Conservation (phyloP, 805 yeast species). For the Candida verbasci region DNA sequence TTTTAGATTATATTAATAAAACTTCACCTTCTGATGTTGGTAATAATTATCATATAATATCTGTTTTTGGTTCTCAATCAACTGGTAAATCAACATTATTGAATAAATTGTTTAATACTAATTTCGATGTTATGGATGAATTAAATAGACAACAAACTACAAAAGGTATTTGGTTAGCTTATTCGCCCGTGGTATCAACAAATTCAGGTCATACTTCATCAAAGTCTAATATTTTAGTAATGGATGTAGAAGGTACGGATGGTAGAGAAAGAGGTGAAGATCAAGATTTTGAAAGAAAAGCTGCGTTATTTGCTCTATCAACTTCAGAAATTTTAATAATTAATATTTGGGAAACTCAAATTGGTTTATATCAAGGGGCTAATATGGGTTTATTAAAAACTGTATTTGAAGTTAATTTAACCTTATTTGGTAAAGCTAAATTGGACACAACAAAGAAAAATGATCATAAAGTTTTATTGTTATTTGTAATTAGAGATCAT, state of each 20-base stretch:
- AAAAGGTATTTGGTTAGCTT: conserved; percentile 44
- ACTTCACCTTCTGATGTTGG: conserved; percentile 45
- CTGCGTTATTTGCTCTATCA: conserved; percentile 90
- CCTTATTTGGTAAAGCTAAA: conserved; percentile 67
- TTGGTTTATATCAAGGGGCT: conserved; percentile 96
- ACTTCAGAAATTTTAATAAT: conserved; percentile 88
- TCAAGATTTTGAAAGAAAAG: conserved; percentile 95
- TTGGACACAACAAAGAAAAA: conserved; percentile 18
- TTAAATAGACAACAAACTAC: conserved; percentile 68
- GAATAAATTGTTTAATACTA: conserved; percentile 79
- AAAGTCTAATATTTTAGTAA: conserved; percentile 56
- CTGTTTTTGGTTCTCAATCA: conserved; percentile 96
- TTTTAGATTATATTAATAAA: conserved; percentile 31
- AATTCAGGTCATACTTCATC: conserved; percentile 7
- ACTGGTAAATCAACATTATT: conserved; percentile 94
- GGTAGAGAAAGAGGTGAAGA: conserved; percentile 98
- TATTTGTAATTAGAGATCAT: conserved; percentile 92
- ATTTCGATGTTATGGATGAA: conserved; percentile 93
- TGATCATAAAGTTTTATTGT: conserved; percentile 59
- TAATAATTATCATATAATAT: conserved; percentile 77
- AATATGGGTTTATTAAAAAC: conserved; percentile 94
- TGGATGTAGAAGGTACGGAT: conserved; percentile 99
- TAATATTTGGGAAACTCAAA: conserved; percentile 96
- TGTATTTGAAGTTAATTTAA: conserved; percentile 90
- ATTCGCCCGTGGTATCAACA: conserved; percentile 27